phyloP scores from a whole-genome alignment of 2,329 filamentous ascomycete genomes.

The Ilyonectria robusta region DNA sequence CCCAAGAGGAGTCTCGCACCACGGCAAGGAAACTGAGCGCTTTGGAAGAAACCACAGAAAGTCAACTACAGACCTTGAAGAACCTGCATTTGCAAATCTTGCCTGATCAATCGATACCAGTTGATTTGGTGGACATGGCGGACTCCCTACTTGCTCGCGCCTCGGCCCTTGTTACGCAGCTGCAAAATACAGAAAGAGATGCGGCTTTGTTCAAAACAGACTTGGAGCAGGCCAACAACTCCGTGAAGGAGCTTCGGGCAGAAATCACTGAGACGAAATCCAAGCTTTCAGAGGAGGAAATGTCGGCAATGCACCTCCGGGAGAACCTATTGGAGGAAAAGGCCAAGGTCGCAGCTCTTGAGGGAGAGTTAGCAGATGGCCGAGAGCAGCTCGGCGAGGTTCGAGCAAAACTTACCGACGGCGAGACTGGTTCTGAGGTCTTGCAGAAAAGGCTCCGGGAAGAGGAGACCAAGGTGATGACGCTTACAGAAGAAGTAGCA shows the following conservation, averaged over 20 bases:
- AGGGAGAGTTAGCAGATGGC: constrained; percentile 73
- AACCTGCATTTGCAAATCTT: constrained; percentile 72
- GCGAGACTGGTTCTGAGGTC: constrained; percentile 86
- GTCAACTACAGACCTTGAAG: constrained; percentile 68
- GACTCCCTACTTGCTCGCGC: constrained; percentile 72
- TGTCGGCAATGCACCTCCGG: constrained; percentile 64
- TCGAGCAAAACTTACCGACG: constrained; percentile 81
- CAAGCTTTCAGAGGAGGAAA: constrained; percentile 66
- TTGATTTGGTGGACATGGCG: constrained; percentile 70
- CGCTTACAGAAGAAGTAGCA: constrained; percentile 78
- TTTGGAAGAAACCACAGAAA: constrained; percentile 66
- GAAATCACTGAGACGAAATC: constrained; percentile 70
- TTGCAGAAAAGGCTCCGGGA: constrained; percentile 82
- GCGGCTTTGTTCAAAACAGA: constrained; percentile 73
- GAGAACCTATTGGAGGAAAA: constrained; percentile 69
- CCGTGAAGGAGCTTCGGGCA: constrained; percentile 67
- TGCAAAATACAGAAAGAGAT: constrained; percentile 72
- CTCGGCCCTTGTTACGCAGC: constrained; percentile 71
- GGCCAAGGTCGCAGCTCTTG: constrained; percentile 67
- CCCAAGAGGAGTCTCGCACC: constrained; percentile 68
- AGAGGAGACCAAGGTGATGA: constrained; percentile 79
- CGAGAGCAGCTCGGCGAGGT: constrained; percentile 78
- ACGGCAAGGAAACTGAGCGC: constrained; percentile 65
- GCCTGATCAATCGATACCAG: constrained; percentile 66
- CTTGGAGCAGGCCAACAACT: constrained; percentile 70